Evolutionary conservation across 257 asterid genomes (phyloP), one percentile per base, ranked within the genome.

Genomic region (Solanum commersonii): DNA sequence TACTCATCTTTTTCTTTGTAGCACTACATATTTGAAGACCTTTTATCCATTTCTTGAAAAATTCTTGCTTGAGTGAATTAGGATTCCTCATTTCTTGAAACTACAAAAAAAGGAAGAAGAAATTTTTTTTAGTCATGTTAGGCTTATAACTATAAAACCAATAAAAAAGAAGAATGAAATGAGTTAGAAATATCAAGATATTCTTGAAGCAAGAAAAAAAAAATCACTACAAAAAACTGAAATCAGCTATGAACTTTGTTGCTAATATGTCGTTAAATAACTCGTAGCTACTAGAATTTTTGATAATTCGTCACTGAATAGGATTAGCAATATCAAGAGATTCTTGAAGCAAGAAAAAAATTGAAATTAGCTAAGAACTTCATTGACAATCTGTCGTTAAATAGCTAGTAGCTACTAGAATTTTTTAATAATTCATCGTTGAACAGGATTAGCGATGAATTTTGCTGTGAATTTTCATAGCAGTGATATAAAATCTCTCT

Each of bases 41-140:
- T 91, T 93, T 94, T 71, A 91, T 88, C 99, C 99, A 96, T 89
- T 93, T 96, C 79, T 84, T 90, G 90, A 93, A 89, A 93, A 96
- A 95, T 84, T 96, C 99, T 85, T 89, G 92, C 91, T 90, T 94
- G 76, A 93, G 79, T 90, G 89, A 81, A 85, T 91, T 85, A 18
- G 93, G 87, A 59, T 90, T 84, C 63, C 89, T 87, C 94, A 88
- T 93, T 68, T 88, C 92, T 92, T 35, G 20, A 38, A 27, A 34
- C 81, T 73, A 35, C 3, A 8, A 14, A 84, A 33, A 20, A 37
- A 3, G 2, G n/a, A 7, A 22, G 9, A n/a, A 9, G 15, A 16
- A 44, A 0, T 42, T 42, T 42, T 42, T 11, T 42, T 44, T 16
- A 27, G 27, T 16, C 1, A 82, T 49, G 10, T 82, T 49, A 82